Evolutionary conservation across 345 rosid species (phyloP).

Genomic region (Hypericum androsaemum): DNA sequence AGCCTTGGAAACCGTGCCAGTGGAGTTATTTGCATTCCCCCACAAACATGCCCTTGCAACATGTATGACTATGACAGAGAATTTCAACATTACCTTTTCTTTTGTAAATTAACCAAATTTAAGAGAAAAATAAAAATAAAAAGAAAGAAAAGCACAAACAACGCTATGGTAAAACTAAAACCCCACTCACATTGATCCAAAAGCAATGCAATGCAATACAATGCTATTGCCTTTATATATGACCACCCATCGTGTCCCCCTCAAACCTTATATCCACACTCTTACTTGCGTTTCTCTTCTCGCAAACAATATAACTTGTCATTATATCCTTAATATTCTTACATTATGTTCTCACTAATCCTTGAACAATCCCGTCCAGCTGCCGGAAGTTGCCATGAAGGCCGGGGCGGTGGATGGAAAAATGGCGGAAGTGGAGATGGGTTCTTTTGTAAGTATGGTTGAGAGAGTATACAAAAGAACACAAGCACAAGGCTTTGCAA

Average conservation of each 20-base stretch:
- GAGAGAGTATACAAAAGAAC: constrained; percentile 14
- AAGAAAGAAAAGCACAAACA: background rate
- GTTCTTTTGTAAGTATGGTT: constrained; percentile 26
- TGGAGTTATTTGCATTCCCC: constrained; percentile 46
- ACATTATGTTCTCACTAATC: background rate
- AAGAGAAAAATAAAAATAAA: background rate
- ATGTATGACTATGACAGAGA: constrained; percentile 18
- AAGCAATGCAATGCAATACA: constrained; percentile 19
- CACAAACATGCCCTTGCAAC: constrained; percentile 46
- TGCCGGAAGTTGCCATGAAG: constrained; percentile 10
- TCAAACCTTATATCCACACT: constrained; percentile 18
- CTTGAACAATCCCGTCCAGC: constrained; percentile 4
- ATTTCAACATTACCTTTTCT: constrained; percentile 23
- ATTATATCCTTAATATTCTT: too few relatives aligned
- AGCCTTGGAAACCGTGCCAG: constrained; percentile 59
- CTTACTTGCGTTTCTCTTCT: background rate
- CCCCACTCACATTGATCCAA: constrained; percentile 21
- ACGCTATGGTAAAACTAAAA: background rate
- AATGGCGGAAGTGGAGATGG: constrained; percentile 14
- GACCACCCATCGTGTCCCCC: constrained; percentile 37
- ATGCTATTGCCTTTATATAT: constrained; percentile 49
- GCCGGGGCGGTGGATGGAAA: constrained; percentile 7
- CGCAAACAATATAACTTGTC: too few relatives aligned
- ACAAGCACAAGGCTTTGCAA: constrained; percentile 42
- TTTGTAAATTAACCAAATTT: background rate